phyloP scores from a whole-genome alignment of 78 protist species.

The Dictyostelium intermedium region DNA sequence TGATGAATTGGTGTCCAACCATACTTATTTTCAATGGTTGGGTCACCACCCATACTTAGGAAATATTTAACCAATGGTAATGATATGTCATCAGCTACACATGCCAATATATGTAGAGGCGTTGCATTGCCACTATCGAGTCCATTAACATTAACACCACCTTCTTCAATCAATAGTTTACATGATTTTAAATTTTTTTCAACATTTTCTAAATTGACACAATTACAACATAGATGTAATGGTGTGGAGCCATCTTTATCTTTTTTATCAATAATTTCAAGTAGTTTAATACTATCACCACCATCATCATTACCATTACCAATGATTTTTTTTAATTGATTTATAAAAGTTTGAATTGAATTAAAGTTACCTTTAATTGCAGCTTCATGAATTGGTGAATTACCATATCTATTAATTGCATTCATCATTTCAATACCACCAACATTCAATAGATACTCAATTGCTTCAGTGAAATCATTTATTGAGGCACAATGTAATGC shows the following conservation, averaged over 20 bases:
- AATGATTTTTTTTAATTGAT: not conserved
- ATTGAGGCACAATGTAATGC: slow-evolving; percentile 49
- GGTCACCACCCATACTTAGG: slow-evolving; percentile 46
- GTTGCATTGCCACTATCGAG: slow-evolving; percentile 53
- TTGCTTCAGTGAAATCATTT: not conserved
- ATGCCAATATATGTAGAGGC: slow-evolving; percentile 33
- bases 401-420: slow-evolving; percentile 20
- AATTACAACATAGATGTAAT: slow-evolving; percentile 52
- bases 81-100: slow-evolving; percentile 2
- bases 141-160: slow-evolving; percentile 47
- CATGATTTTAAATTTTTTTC: not conserved
- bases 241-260: slow-evolving; percentile 71
- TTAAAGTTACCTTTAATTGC: slow-evolving; percentile 30
- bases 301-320: not conserved
- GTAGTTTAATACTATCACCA: not conserved
- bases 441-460: not conserved
- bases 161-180: not conserved
- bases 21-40: slow-evolving; percentile 39
- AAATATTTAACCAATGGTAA: not conserved
- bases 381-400: slow-evolving; percentile 71
- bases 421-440: not conserved
- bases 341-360: not conserved
- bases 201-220: not conserved
- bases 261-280: not conserved
- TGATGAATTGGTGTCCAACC: slow-evolving; percentile 82